These are phyloP conservation scores for Kuraishia borneana DNA, from an alignment of 805 yeast species.

Conservation along the genomic window DNA sequence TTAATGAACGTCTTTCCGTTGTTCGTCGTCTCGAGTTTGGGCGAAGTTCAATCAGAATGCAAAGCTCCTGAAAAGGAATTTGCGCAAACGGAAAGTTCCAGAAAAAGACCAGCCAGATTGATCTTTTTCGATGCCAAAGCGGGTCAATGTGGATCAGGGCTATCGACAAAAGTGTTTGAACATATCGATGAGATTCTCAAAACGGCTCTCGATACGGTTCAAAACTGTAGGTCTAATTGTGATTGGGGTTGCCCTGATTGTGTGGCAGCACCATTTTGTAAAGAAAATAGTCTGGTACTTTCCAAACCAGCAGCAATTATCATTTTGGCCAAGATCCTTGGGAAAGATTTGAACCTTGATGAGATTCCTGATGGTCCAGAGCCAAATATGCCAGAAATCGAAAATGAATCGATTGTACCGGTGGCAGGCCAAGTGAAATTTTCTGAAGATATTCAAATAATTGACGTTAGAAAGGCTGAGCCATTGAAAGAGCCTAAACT, in stretches of 20 bases:
- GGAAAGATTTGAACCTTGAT: slow-evolving; percentile 35
- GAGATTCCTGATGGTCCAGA: slow-evolving; percentile 64
- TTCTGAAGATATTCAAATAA: slow-evolving; percentile 47
- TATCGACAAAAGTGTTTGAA: slow-evolving; percentile 71
- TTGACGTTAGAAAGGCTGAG: slow-evolving; percentile 25
- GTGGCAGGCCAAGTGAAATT: slow-evolving; percentile 43
- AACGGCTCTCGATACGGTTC: slow-evolving; percentile 47
- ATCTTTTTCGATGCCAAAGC: slow-evolving; percentile 80
- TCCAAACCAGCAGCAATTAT: slow-evolving; percentile 81
- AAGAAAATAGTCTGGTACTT: slow-evolving; percentile 70
- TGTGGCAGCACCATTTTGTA: slow-evolving; percentile 74
- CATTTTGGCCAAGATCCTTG: slow-evolving; percentile 51
- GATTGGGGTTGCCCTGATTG: slow-evolving; percentile 70
- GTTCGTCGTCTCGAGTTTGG: slow-evolving; percentile 58
- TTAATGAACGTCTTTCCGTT: slow-evolving; percentile 70
- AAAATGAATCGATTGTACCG: slow-evolving; percentile 58
- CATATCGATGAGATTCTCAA: slow-evolving; percentile 56
- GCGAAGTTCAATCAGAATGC: slow-evolving; percentile 86
- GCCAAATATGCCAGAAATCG: slow-evolving; percentile 56
- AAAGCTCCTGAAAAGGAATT: slow-evolving; percentile 97
- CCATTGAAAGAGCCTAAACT: slow-evolving; percentile 9
- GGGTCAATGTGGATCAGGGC: slow-evolving; percentile 70
- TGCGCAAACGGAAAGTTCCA: slow-evolving; percentile 55
- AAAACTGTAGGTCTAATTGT: slow-evolving; percentile 59
- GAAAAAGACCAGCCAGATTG: slow-evolving; percentile 81